phyloP scores from a whole-genome alignment of 2,329 filamentous ascomycete genomes.

The Cytospora leucostoma region DNA sequence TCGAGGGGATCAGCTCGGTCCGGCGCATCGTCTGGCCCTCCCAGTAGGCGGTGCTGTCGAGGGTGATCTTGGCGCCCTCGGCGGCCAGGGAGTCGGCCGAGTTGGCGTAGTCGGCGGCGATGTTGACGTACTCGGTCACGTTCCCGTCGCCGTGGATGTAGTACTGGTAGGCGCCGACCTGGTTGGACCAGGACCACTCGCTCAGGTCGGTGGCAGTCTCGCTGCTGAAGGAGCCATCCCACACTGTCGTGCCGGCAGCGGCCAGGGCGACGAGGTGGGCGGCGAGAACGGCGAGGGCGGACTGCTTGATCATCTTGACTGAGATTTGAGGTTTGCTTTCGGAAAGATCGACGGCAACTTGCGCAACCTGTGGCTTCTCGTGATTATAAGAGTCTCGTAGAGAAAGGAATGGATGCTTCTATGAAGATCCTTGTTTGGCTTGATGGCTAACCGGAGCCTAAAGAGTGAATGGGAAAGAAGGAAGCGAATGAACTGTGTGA shows the following conservation, averaged over 20 bases:
- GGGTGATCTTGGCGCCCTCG: constrained; percentile 66
- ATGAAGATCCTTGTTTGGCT: constrained; percentile 22
- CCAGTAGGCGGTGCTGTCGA: constrained; percentile 62
- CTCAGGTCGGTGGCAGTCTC: constrained; percentile 52
- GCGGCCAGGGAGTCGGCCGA: constrained; percentile 57
- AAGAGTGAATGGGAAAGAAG: constrained; percentile 26
- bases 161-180: constrained; percentile 67
- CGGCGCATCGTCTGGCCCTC: constrained; percentile 68
- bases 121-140: constrained; percentile 59
- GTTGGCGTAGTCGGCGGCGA: constrained; percentile 60
- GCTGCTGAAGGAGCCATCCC: constrained; percentile 63
- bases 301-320: constrained; percentile 25
- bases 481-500: constrained; percentile 24
- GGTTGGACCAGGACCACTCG: constrained; percentile 63
- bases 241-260: constrained; percentile 52
- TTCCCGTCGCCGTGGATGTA: constrained; percentile 65
- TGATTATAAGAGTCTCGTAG: constrained; percentile 6
- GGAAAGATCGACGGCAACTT: background rate
- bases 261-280: constrained; percentile 31
- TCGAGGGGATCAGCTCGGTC: constrained; percentile 68
- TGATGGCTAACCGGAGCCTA: constrained; percentile 28
- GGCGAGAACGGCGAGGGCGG: constrained; percentile 27
- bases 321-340: background rate
- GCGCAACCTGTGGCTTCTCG: constrained; percentile 1
- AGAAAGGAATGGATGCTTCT: constrained; percentile 26